phyloP scores from a whole-genome alignment of 2,329 filamentous ascomycete genomes.

The Coniochaeta sp. region DNA sequence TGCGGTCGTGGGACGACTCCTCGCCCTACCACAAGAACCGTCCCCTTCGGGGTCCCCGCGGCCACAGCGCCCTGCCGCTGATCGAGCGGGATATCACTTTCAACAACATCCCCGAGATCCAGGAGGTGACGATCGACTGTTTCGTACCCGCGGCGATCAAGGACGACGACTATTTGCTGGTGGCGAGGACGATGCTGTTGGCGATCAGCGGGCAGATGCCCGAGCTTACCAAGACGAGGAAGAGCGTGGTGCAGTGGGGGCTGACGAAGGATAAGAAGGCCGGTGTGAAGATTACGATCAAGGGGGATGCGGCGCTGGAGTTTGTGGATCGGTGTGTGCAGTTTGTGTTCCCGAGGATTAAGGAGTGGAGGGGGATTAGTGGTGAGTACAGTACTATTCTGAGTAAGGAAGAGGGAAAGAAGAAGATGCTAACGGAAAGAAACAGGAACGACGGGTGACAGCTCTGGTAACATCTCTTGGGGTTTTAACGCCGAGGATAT shows the following conservation, averaged over 20 bases:
- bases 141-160: constrained; percentile 63
- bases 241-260: constrained; percentile 68
- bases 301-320: constrained; percentile 76
- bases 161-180: constrained; percentile 69
- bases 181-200: constrained; percentile 78
- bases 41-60: constrained; percentile 75
- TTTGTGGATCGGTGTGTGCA: constrained; percentile 88
- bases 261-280: constrained; percentile 65
- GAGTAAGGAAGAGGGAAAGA: not conserved
- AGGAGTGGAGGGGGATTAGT: constrained; percentile 77
- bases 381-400: constrained; percentile 26
- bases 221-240: constrained; percentile 60
- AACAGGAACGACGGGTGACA: constrained; percentile 66
- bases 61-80: constrained; percentile 63
- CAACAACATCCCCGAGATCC: constrained; percentile 77
- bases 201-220: constrained; percentile 75
- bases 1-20: constrained; percentile 81
- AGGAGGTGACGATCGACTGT: constrained; percentile 72
- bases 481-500: constrained; percentile 72
- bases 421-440: not conserved
- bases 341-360: constrained; percentile 87
- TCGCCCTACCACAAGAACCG: constrained; percentile 94
- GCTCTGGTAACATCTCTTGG: constrained; percentile 78
- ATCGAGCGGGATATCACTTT: constrained; percentile 71
- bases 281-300: constrained; percentile 69